These are phyloP conservation scores for Tolypocladium ophioglossoides DNA, from an alignment of 2,329 filamentous ascomycete species.

Conservation along the genomic window DNA sequence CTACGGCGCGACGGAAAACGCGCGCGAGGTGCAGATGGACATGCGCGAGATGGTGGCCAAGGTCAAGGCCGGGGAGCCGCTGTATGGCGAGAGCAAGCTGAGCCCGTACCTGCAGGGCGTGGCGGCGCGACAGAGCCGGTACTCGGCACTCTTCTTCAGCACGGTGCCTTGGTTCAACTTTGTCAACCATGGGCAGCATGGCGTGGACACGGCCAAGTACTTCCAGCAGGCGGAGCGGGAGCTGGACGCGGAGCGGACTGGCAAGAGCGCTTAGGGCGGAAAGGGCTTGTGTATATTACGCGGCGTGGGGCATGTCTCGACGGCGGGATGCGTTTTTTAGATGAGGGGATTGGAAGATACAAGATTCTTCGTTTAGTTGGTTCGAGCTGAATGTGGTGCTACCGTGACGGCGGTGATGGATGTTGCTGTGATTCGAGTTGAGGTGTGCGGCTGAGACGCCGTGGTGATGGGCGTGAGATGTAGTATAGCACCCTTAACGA, in stretches of 20 bases:
- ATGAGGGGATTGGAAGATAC: neutral
- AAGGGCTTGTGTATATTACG: conserved; percentile 14
- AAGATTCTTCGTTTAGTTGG: neutral
- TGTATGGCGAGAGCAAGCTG: conserved; percentile 74
- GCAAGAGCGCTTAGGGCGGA: conserved; percentile 2
- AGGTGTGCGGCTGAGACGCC: no score
- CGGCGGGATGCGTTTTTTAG: conserved; percentile 1
- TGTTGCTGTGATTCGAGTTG: no score
- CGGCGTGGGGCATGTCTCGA: conserved; percentile 9
- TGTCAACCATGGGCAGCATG: conserved; percentile 92
- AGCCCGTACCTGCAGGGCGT: conserved; percentile 90
- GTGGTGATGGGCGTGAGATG: no score
- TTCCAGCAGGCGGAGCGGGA: conserved; percentile 92
- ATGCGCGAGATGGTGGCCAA: conserved; percentile 97
- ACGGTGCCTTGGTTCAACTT: conserved; percentile 96
- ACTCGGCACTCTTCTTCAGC: conserved; percentile 73
- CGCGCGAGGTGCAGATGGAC: conserved; percentile 86
- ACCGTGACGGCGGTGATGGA: neutral
- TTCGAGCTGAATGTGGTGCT: neutral
- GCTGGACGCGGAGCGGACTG: conserved; percentile 60
- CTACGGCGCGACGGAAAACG: conserved; percentile 90
- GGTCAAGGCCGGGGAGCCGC: conserved; percentile 81
- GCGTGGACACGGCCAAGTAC: conserved; percentile 97
- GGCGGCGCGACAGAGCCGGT: conserved; percentile 84
- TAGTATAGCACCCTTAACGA: no score